Percentiles rank a stretch among this genome's conserved stretches.
These are phyloP conservation scores for Chalciporus sphaerocephalus DNA, from an alignment of 768 basidiomycete genomes.

Conservation along the genomic window DNA sequence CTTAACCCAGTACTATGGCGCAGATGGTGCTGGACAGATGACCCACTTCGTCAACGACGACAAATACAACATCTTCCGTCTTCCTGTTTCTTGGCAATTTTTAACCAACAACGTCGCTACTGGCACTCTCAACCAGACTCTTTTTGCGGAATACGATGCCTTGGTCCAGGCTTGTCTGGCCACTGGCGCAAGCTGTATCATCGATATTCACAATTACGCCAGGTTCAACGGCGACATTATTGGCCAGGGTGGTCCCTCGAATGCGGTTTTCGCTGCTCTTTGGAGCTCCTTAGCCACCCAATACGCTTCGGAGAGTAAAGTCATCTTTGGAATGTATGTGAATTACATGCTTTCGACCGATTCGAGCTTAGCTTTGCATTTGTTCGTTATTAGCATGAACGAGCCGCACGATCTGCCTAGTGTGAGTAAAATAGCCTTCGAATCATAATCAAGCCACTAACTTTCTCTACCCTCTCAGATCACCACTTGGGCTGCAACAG, in stretches of 20 bases:
- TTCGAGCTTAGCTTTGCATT: not conserved
- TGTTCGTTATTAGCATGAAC: conserved; percentile 8
- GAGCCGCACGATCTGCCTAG: conserved; percentile 13
- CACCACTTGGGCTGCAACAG: conserved; percentile 6
- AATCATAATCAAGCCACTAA: not conserved
- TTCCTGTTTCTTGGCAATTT: conserved; percentile 57
- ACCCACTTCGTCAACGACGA: conserved; percentile 51
- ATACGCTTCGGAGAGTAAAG: not conserved
- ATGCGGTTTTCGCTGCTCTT: conserved; percentile 10
- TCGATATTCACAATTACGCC: conserved; percentile 16
- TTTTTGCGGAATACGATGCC: conserved; percentile 8
- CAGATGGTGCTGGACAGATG: conserved; percentile 43
- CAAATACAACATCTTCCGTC: conserved; percentile 51
- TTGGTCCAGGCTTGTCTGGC: conserved; percentile 12
- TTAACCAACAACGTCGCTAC: conserved; percentile 37
- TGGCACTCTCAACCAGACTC: conserved; percentile 30
- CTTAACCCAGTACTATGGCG: conserved; percentile 5
- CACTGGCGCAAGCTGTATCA: conserved; percentile 8
- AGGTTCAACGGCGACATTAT: conserved; percentile 12
- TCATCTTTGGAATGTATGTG: conserved; percentile 12
- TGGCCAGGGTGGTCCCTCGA: conserved; percentile 13
- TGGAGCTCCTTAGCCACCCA: conserved; percentile 7
- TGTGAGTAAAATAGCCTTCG: conserved; percentile 2
- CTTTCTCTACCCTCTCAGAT: not conserved
- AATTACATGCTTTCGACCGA: not conserved